phyloP scores from a whole-genome alignment of 1,139 yeast species.

The Suhomyces panamericanus region DNA sequence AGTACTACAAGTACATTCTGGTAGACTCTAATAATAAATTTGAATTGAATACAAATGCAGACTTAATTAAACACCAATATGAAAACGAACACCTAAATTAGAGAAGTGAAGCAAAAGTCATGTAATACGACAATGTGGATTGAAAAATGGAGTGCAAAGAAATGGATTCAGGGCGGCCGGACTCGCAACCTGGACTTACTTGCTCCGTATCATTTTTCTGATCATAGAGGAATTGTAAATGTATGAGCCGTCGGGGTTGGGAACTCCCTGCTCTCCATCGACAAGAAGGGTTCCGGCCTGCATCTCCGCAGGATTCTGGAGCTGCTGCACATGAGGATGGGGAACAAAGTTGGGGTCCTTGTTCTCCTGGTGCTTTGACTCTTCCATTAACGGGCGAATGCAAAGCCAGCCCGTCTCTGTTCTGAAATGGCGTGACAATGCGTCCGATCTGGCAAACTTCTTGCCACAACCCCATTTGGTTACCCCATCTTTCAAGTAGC shows the following conservation, averaged over 20 bases:
- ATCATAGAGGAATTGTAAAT: conserved; percentile 12
- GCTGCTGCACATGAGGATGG: conserved; percentile 2
- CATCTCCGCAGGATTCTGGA: conserved; percentile 2
- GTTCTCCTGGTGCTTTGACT: conserved; percentile 27
- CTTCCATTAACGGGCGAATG: conserved; percentile 56
- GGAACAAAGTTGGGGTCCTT: conserved; percentile 14
- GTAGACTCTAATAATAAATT: not conserved
- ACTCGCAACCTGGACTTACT: not conserved
- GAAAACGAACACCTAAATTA: conserved; percentile 1
- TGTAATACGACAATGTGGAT: not conserved
- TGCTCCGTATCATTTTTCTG: conserved; percentile 11
- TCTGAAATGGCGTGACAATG: conserved; percentile 56
- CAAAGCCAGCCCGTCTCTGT: conserved; percentile 62
- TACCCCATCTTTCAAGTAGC: conserved; percentile 48
- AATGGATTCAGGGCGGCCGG: not conserved
- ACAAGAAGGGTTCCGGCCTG: conserved; percentile 1
- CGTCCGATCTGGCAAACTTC: conserved; percentile 58
- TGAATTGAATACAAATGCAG: conserved; percentile 2
- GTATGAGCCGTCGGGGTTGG: conserved; percentile 6
- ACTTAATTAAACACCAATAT: conserved; percentile 1
- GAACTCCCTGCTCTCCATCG: not conserved
- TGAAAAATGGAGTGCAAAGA: no score
- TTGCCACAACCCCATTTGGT: conserved; percentile 63
- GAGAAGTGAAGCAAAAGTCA: not conserved
- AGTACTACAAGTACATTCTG: not conserved